Base-by-base conservation (phyloP, 2,329 filamentous ascomycete species). In the Diplodia mutila region DNA sequence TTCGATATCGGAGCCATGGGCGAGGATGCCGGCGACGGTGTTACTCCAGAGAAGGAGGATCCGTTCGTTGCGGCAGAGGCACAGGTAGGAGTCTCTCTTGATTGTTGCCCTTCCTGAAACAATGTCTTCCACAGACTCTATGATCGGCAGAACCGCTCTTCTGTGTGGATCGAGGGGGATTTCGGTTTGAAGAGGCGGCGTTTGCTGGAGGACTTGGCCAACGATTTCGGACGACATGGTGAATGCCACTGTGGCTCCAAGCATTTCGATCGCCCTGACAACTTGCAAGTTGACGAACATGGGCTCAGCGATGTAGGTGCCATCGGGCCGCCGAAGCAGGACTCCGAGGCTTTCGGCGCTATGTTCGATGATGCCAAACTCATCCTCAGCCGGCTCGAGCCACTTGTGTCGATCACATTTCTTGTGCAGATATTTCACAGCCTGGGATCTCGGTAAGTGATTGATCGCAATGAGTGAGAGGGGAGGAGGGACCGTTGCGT, bases 211-310 rank as follows among this genome's bases (percentile, higher is more conserved):
- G 39, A 83, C 79, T n/a, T 78, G 77, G 21, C 78, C 75, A 23
- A 81, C 79, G 69, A 82, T 80, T 37, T 81, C 76, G 1, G 80
- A 79, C 4, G 79, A 80, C 79, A 84, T 81, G 25, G 82, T 83
- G 68, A 83, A 77, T 16, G 80, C 80, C 53, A 82, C 80, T 4
- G 75, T 73, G 23, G 80, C 73, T 67, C 81, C 81, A 48, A 83
- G 76, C 39, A 75, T 75, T 46, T 80, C 76, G 8, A 81, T 77
- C 3, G 81, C 79, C 9, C 71, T 77, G 23, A 80, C 71, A 12
- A 83, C 72, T 18, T 75, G 67, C 5, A 74, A 73, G 42, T 75
- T 73, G 12, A 81, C 65, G 18, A 74, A 71, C 48, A 79, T 75
- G 0, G 81, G 81, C 25, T 80, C 76, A 18, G 78, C 76, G 32